Evolutionary conservation across 306 rosid species (phyloP), one percentile per base, ranked within the genome.

Genomic region (Senna tora): DNA sequence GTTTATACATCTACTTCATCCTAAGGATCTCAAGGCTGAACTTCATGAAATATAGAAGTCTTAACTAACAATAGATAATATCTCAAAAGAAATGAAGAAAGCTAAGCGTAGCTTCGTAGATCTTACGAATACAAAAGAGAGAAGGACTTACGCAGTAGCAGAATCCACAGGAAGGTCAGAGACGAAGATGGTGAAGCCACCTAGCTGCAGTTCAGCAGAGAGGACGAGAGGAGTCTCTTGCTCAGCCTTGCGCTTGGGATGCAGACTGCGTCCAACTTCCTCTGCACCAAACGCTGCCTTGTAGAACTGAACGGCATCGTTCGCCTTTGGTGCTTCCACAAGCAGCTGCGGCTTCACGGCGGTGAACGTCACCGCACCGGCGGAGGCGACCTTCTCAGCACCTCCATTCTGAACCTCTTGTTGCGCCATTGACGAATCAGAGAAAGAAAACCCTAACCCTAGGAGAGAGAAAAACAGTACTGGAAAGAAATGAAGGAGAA

Each of bases 231-330:
- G 96, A 5, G 57, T 73, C 71, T 93, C 98, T 4, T 84, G 97
- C 21, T 87, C 98, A 0, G 97, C 96, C 82, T 93, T 93, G 49
- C 98, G 96, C 82, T 93, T 93, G 3, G 96, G 73, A 71, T 86
- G 76, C 32, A 78, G 2, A 7, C 79, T 30, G 14, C 93, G 97
- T 54, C 75, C 10, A 33, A 87, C 72, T 71, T 93, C 98, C 41
- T 81, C 92, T 0, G 97, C 98, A 0, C 89, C 98, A 16, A 88
- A 90, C 14, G 85, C 98, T 0, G 83, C 63, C 80, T 88, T 87
- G 81, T 90, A 93, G 87, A 90, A 93, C 80, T 6, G 16, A 16
- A 93, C 82, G 2, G 97, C 98, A 6, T 88, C 97, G 56, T 51
- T 82, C 0, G 88, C 93, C 76, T 93, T 93, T 0, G 89, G 87